phyloP scores from a whole-genome alignment of 1,284 basidiomycete species.

The Fomitiporia mediterranea region DNA sequence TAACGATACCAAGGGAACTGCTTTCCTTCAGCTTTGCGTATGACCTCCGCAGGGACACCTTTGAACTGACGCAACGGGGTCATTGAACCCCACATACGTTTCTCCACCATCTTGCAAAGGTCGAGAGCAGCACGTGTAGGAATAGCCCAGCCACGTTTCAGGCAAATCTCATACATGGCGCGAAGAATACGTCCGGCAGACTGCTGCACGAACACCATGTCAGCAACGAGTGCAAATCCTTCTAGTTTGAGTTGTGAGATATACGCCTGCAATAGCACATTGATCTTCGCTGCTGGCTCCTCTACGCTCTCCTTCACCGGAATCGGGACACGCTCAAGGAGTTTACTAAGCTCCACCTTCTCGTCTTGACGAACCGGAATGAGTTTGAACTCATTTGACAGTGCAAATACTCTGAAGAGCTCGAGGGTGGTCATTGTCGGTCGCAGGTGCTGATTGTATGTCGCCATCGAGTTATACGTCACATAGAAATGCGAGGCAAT shows the following conservation, averaged over 20 bases:
- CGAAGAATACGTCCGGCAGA: slow-evolving; percentile 92
- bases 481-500: slow-evolving; percentile 98
- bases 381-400: slow-evolving; percentile 96
- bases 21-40: slow-evolving; percentile 93
- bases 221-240: slow-evolving; percentile 92
- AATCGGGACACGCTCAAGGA: slow-evolving; percentile 94
- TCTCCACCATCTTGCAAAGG: slow-evolving; percentile 97
- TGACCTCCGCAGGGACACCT: slow-evolving; percentile 81
- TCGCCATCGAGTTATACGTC: slow-evolving; percentile 93
- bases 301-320: slow-evolving; percentile 97
- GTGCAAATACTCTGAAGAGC: slow-evolving; percentile 92
- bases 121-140: slow-evolving; percentile 90
- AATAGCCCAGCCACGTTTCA: slow-evolving; percentile 97
- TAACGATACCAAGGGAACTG: slow-evolving; percentile 59
- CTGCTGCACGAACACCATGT: slow-evolving; percentile 97
- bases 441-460: slow-evolving; percentile 93
- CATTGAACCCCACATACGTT: slow-evolving; percentile 97
- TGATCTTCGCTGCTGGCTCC: slow-evolving; percentile 96
- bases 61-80: slow-evolving; percentile 95
- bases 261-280: slow-evolving; percentile 92
- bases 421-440: slow-evolving; percentile 87
- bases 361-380: slow-evolving; percentile 69
- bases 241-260: slow-evolving; percentile 94
- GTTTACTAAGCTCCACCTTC: slow-evolving; percentile 88
- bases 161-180: slow-evolving; percentile 97